Conservation (phyloP, 2,329 filamentous ascomycete genomes). For the Microdochium bolleyi region DNA sequence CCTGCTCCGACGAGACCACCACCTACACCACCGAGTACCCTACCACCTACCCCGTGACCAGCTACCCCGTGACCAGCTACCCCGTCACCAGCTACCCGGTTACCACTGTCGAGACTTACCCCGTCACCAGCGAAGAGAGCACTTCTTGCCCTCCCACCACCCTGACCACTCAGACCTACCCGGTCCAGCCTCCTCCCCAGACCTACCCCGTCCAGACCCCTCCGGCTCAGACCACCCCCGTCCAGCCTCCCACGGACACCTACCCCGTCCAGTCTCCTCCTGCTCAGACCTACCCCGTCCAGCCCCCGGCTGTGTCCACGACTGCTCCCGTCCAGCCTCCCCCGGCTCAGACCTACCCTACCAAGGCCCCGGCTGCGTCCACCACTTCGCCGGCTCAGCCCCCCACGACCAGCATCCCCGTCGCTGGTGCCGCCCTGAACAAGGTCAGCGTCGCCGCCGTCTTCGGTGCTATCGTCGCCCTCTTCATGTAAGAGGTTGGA, state of each 20-base stretch:
- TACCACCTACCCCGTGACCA: neutral
- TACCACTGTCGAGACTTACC: too few relatives aligned
- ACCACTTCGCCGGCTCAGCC: neutral
- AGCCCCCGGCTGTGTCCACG: neutral
- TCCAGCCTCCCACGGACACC: too few relatives aligned
- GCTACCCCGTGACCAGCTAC: too few relatives aligned
- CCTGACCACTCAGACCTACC: too few relatives aligned
- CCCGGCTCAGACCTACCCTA: neutral
- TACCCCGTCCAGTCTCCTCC: too few relatives aligned
- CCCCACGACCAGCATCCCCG: neutral
- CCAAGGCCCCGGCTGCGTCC: neutral
- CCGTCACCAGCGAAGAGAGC: too few relatives aligned
- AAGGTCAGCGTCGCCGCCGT: neutral
- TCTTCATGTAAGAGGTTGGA: neutral
- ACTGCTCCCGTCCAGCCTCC: neutral
- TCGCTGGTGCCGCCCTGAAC: neutral
- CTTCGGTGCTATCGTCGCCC: neutral
- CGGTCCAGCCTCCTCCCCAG: too few relatives aligned
- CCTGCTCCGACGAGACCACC: neutral
- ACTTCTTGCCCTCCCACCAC: too few relatives aligned
- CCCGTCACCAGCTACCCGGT: too few relatives aligned
- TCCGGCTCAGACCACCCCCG: too few relatives aligned
- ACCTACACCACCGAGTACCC: neutral
- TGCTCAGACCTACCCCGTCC: neutral
- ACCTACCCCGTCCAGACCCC: too few relatives aligned